These are phyloP conservation scores for Lachancea nothofagi DNA, from an alignment of 805 yeast species.

Conservation along the genomic window DNA sequence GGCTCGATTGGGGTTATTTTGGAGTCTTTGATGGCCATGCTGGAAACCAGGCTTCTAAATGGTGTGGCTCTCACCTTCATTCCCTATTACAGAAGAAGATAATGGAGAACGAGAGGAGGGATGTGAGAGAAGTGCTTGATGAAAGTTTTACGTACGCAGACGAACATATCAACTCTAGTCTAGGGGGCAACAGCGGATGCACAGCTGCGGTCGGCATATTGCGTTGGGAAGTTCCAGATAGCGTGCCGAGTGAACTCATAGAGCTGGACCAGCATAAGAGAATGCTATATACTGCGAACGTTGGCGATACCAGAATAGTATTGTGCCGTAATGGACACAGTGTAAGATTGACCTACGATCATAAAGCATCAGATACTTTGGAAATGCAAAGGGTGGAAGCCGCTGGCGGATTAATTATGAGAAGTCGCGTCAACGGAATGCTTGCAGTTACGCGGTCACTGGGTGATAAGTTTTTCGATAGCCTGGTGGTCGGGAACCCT, in stretches of 20 bases:
- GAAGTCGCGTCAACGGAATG: slow-evolving; percentile 91
- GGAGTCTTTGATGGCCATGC: slow-evolving; percentile 98
- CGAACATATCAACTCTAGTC: slow-evolving; percentile 50
- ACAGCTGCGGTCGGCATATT: slow-evolving; percentile 93
- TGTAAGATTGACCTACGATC: slow-evolving; percentile 81
- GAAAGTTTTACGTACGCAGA: slow-evolving; percentile 75
- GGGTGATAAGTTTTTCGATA: slow-evolving; percentile 92
- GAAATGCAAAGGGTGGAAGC: slow-evolving; percentile 72
- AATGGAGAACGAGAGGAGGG: slow-evolving; percentile 41
- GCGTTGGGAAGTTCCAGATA: slow-evolving; percentile 64
- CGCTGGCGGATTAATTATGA: slow-evolving; percentile 82
- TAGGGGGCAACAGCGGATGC: slow-evolving; percentile 76
- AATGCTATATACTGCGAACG: slow-evolving; percentile 88
- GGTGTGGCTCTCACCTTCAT: slow-evolving; percentile 89
- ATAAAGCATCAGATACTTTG: slow-evolving; percentile 76
- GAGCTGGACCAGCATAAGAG: slow-evolving; percentile 47
- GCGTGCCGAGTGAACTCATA: slow-evolving; percentile 17
- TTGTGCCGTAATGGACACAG: slow-evolving; percentile 71
- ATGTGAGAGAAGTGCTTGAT: slow-evolving; percentile 61
- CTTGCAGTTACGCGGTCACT: slow-evolving; percentile 89
- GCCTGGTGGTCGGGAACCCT: slow-evolving; percentile 82
- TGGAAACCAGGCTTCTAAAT: slow-evolving; percentile 84
- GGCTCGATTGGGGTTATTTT: slow-evolving; percentile 90
- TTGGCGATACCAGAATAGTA: slow-evolving; percentile 87
- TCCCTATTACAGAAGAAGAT: slow-evolving; percentile 57